Base-by-base conservation (phyloP, 495 filamentous ascomycete species). In the Tuber melanosporum region DNA sequence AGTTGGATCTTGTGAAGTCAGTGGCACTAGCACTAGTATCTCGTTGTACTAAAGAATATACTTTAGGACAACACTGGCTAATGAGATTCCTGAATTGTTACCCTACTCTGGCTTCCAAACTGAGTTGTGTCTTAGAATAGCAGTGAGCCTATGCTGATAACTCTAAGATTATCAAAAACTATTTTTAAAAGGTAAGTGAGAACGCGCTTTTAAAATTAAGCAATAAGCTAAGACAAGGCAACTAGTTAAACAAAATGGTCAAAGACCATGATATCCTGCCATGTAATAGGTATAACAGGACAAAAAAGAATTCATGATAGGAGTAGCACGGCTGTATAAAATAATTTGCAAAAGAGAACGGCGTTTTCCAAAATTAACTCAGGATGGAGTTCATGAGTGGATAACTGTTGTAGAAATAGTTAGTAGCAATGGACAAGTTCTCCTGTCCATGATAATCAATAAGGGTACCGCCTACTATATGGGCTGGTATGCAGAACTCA, bases 251-350 rank as follows among this genome's bases (percentile, higher is more conserved):
- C 20, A n/a, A 73, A 1, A 71, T 73, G 0, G 73, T 75, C 6
- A 5, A 19, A 19, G 5, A 41, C 10, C 70, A 79, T 9, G 39
- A 39, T 0, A 74, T 76, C 8, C 62, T 57, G 1, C 52, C 70
- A 9, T 80, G 77, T 26, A 79, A 77, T 44, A 73, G 77, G 45
- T 52, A 79, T 45, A 72, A 79, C 49, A 39, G 39, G 39, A 39
- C 39, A 3, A 39, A 39, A 39, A 39, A 39, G 39, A 1, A 39
- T 39, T 77, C 32, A 77, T 77, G 72, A 75, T 77, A 72, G 75
- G 72, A 22, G 36, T 74, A 6, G 44, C 72, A 22, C 71, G 43
- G 12, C 49, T 39, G 6, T 46, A 39, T 8, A 77, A 77, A 43
- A 75, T 77, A 19, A 79, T 79, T 52, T 73, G 74, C 39, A 49